Conservation (phyloP, 2,329 filamentous ascomycete species). For the Stachybotrys chlorohalonatus region DNA sequence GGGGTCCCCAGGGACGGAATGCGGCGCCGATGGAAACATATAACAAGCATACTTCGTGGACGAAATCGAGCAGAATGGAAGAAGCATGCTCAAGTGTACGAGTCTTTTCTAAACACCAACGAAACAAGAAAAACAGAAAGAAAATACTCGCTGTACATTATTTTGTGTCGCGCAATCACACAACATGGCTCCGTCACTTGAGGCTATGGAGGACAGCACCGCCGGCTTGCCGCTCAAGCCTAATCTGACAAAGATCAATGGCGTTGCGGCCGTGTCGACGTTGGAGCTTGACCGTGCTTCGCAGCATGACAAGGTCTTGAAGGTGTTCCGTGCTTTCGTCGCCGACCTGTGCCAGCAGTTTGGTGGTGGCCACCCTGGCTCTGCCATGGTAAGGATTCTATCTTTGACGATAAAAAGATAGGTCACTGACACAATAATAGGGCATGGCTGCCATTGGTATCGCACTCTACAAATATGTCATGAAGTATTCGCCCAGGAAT, state of each 20-base stretch:
- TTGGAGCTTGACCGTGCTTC: neutral
- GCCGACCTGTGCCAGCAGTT: neutral
- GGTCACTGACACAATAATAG: neutral
- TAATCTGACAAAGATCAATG: neutral
- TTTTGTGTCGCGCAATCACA: neutral
- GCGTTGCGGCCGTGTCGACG: neutral
- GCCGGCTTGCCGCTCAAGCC: neutral
- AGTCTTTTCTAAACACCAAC: no score
- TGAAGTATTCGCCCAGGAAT: slow-evolving; percentile 1
- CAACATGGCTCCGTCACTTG: neutral
- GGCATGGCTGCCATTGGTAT: slow-evolving; percentile 3
- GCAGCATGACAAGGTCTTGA: neutral
- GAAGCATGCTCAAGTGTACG: neutral
- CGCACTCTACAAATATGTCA: slow-evolving; percentile 1
- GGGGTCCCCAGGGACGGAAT: neutral
- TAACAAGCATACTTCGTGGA: neutral
- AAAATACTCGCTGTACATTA: neutral
- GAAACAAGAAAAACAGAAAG: no score
- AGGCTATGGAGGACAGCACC: neutral
- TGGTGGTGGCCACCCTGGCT: neutral
- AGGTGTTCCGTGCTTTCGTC: neutral
- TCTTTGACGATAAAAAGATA: neutral
- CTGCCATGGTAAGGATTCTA: neutral
- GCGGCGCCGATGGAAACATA: neutral
- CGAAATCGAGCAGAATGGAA: neutral